Base-by-base conservation (phyloP, 2,329 filamentous ascomycete genomes). In the Podosphaera fusca region DNA sequence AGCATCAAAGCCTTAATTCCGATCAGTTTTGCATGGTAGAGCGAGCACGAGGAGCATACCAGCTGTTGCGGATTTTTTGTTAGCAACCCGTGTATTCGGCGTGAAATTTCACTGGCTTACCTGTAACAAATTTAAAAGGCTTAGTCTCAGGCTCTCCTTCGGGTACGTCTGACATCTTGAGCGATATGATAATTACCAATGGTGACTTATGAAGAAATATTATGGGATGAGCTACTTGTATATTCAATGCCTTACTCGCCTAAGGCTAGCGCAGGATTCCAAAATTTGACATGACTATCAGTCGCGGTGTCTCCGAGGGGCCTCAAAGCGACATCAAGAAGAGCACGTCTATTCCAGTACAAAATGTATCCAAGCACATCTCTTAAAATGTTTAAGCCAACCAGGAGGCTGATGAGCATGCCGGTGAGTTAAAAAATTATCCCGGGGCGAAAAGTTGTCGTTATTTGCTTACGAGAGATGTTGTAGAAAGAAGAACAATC, bases 91-190 rank as follows among this genome's bases (percentile, higher is more conserved):
- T 56, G 60, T 51, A 56, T 57, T 58, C 35, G 14, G 3, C 7
- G 53, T 58, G 58, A 40, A 56, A 61, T 63, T 59, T 52, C 29
- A 21, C 21, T 21, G 58, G 55, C 87, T 73, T 80, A 95, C 89
- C 90, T 76, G 90, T 96, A 70, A 96, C 92, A 77, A 96, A 96
- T 85, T 98, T 98, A 85, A 98, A 98, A 74, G 94, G 94, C 83
- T 95, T 98, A 75, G 89, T 95, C 73, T 94, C 85, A 70, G 81
- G 77, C 69, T 87, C 83, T 70, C 86, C 84, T 42, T 55, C 52
- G 40, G 52, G 52, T 55, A 29, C 52, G 75, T 94, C 87, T 61
- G 51, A 38, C 35, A 38, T 61, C 52, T 58, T 55, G 53, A 50
- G 60, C 7, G 57, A 62, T 55, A 38, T 56, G 53, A 59, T 59